Conservation (phyloP, 2,329 filamentous ascomycete genomes). For the Penicillium sp. region DNA sequence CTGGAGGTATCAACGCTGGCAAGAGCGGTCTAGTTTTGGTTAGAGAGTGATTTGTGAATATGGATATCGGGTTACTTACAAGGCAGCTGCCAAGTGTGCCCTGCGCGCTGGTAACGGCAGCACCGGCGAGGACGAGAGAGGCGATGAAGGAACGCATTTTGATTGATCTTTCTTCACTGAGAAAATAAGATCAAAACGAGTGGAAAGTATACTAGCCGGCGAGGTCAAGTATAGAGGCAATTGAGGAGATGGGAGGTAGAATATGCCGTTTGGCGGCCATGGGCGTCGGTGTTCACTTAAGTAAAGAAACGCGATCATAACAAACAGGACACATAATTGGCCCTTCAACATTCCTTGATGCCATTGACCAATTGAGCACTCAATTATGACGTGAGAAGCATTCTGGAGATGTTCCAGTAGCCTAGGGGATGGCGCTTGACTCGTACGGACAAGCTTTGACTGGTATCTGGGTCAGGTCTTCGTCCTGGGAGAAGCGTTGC, state of each 20-base stretch:
- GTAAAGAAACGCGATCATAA: constrained; percentile 12
- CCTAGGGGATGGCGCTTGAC: constrained; percentile 8
- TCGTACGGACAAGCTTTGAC: constrained; percentile 21
- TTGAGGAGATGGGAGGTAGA: not conserved
- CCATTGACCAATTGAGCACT: constrained; percentile 3
- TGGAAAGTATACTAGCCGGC: not conserved
- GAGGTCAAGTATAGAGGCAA: constrained; percentile 3
- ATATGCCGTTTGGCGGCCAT: no score
- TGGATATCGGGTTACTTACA: constrained; percentile 21
- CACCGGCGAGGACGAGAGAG: constrained; percentile 25
- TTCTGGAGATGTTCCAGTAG: constrained; percentile 18
- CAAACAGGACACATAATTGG: constrained; percentile 20
- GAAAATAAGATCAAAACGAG: not conserved
- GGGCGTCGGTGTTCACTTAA: constrained; percentile 16
- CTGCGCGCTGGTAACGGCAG: constrained; percentile 18
- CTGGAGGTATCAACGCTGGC: constrained; percentile 18
- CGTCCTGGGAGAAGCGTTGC: not conserved
- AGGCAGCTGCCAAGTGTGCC: constrained; percentile 24
- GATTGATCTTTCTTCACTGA: not conserved
- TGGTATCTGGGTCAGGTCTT: constrained; percentile 18
- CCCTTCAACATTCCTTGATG: constrained; percentile 28
- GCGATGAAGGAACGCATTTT: constrained; percentile 33
- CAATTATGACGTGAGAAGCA: constrained; percentile 27
- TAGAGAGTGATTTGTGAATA: not conserved
- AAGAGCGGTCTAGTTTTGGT: constrained; percentile 16